phyloP scores from a whole-genome alignment of 768 basidiomycete species.

The Gymnopilus dilepis region DNA sequence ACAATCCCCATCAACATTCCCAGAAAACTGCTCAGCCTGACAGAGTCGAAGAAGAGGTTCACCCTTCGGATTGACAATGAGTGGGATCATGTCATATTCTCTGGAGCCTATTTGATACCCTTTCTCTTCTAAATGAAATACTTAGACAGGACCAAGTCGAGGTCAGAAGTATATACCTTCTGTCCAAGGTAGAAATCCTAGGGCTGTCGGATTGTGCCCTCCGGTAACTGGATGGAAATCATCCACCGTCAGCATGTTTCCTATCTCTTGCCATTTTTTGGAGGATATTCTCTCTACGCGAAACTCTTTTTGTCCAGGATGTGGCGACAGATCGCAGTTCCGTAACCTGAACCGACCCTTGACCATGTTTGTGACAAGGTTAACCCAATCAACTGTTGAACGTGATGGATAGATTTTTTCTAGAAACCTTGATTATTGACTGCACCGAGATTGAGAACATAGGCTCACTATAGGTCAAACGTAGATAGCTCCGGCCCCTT shows the following conservation, averaged over 20 bases:
- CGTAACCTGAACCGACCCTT: not conserved
- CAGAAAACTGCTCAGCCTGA: too few species aligned
- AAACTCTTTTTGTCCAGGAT: not conserved
- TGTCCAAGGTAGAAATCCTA: not conserved
- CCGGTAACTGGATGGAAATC: not conserved
- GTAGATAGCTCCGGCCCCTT: not conserved
- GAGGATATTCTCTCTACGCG: not conserved
- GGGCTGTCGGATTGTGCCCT: not conserved
- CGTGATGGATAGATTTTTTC: not conserved
- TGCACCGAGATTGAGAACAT: not conserved
- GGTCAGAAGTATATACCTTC: not conserved
- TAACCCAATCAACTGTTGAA: not conserved
- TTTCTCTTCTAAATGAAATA: not conserved
- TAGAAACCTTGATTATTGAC: not conserved
- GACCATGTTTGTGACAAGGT: not conserved
- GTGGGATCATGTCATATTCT: not conserved
- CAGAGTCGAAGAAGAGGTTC: not conserved
- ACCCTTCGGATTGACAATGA: not conserved
- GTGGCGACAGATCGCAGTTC: not conserved
- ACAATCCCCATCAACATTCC: too few species aligned
- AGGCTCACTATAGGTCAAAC: not conserved
- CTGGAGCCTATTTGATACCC: not conserved
- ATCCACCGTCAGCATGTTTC: not conserved
- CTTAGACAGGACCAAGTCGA: not conserved
- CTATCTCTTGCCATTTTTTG: not conserved